Evolutionary conservation across 192 early-diverging fungal genomes (phyloP).

Genomic region (Tieghemiomyces parasiticus): DNA sequence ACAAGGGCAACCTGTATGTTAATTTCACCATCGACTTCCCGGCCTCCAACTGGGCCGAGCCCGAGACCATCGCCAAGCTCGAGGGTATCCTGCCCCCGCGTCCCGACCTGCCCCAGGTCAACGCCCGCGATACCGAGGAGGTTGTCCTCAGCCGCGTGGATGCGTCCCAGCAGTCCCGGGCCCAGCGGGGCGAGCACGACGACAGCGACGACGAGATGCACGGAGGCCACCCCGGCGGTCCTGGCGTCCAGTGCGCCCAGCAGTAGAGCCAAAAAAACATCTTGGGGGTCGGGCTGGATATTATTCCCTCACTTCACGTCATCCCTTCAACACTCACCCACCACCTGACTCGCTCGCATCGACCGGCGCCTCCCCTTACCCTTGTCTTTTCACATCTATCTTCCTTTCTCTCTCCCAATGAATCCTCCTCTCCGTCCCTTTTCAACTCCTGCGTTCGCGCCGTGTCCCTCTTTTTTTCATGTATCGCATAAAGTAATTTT

Average conservation of each 20-base stretch:
- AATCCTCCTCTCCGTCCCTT: too few species aligned
- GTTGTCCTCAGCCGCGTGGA: constrained; percentile 67
- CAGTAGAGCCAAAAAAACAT: constrained; percentile 42
- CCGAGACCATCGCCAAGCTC: constrained; percentile 54
- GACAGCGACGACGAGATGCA: constrained; percentile 59
- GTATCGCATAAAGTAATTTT: too few species aligned
- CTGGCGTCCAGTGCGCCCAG: constrained; percentile 90
- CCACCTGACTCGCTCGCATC: too few species aligned
- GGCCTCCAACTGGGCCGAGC: constrained; percentile 53
- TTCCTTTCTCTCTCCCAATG: too few species aligned
- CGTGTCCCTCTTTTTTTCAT: too few species aligned
- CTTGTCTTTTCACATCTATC: too few species aligned
- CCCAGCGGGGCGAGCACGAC: constrained; percentile 41
- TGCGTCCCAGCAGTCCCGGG: constrained; percentile 45
- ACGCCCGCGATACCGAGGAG: constrained; percentile 58
- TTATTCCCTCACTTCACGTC: not conserved
- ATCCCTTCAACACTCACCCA: too few species aligned
- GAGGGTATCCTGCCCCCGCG: constrained; percentile 73
- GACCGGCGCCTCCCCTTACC: too few species aligned
- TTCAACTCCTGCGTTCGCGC: too few species aligned
- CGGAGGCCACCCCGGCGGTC: constrained; percentile 37
- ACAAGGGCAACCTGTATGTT: constrained; percentile 85
- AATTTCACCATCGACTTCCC: constrained; percentile 95
- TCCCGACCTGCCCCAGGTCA: constrained; percentile 27
- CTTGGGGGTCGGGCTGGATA: not conserved